Evolutionary conservation across 1,284 basidiomycete genomes (phyloP).

Genomic region (Peniophora sp.): DNA sequence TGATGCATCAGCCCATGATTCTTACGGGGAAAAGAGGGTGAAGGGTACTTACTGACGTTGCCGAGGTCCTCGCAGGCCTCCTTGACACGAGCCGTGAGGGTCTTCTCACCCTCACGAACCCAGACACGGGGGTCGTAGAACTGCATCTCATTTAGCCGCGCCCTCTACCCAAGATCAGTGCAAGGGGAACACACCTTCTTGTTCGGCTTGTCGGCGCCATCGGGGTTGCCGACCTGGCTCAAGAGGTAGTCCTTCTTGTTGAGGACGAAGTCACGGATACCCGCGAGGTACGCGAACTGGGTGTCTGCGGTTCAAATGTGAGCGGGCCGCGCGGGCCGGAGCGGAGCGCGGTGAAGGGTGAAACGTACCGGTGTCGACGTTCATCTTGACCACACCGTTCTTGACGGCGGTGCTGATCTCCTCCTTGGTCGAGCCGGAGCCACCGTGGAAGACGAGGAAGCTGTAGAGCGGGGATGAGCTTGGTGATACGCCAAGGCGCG

Average conservation of each 20-base stretch:
- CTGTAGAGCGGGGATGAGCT: constrained; percentile 27
- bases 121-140: constrained; percentile 94
- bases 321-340: not conserved
- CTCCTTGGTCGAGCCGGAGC: constrained; percentile 94
- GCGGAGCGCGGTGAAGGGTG: not conserved
- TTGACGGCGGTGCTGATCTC: constrained; percentile 91
- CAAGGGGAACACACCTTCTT: constrained; percentile 68
- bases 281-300: constrained; percentile 86
- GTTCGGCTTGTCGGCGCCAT: constrained; percentile 91
- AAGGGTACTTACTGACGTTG: constrained; percentile 35
- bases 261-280: constrained; percentile 84
- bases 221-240: constrained; percentile 90
- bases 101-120: constrained; percentile 99
- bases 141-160: constrained; percentile 24
- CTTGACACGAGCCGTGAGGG: constrained; percentile 80
- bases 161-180: not conserved
- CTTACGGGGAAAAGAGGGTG: not conserved
- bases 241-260: constrained; percentile 83
- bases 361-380: constrained; percentile 74
- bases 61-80: constrained; percentile 89
- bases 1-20: not conserved
- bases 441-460: constrained; percentile 99
- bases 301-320: constrained; percentile 47
- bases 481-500: not conserved
- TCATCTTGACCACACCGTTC: constrained; percentile 97